Conservation (phyloP, 2,329 filamentous ascomycete species). For the Acephala macrosclerotiorum region DNA sequence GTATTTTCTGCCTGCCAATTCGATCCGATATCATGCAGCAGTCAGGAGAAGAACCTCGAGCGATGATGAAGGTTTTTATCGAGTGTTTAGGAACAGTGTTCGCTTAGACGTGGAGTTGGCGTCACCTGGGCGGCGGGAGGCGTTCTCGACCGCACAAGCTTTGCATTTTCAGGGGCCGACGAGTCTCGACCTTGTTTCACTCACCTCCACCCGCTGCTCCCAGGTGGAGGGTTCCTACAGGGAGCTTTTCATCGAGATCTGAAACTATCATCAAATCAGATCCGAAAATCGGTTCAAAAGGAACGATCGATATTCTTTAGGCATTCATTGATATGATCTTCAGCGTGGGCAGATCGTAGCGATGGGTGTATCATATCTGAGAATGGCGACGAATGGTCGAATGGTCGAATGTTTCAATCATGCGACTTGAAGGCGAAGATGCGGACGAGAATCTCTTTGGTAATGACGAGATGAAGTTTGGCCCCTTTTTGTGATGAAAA, state of each 20-base stretch:
- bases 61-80: no score
- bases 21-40: neutral
- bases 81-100: no score
- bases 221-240: neutral
- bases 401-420: no score
- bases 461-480: neutral
- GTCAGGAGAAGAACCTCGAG: neutral
- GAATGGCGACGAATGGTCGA: neutral
- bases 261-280: constrained; percentile 14
- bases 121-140: neutral
- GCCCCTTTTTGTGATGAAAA: neutral
- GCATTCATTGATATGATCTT: constrained; percentile 13
- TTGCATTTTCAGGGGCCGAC: constrained; percentile 10
- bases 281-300: neutral
- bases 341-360: constrained; percentile 11
- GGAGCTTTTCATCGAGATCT: neutral
- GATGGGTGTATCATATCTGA: constrained; percentile 16
- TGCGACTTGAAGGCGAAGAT: no score
- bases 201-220: neutral
- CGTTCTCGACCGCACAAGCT: neutral
- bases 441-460: no score
- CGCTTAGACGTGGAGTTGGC: neutral
- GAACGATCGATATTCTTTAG: constrained; percentile 3
- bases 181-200: constrained; percentile 22
- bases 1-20: neutral